Percentiles rank a stretch among this genome's conserved stretches.
Evolutionary conservation across 805 yeast genomes (phyloP).

Genomic region (Saccharomycopsis selenospora): DNA sequence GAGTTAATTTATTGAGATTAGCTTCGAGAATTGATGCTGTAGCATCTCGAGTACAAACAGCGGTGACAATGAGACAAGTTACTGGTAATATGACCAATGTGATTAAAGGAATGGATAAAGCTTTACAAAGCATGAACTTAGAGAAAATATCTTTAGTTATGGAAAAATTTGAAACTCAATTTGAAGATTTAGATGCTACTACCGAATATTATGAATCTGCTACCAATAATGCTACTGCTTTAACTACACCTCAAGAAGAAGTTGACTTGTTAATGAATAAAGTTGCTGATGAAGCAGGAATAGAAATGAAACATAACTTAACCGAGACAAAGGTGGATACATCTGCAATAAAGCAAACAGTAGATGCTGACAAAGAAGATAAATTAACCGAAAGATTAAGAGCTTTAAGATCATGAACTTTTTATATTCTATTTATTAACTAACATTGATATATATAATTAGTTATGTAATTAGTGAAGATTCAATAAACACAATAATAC

Average conservation of each 20-base stretch:
- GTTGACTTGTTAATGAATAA: slow-evolving; percentile 85
- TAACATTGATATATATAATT: too few species aligned
- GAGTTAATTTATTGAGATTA: slow-evolving; percentile 69
- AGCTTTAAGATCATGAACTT: slow-evolving; percentile 55
- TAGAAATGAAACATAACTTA: slow-evolving; percentile 82
- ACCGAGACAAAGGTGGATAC: slow-evolving; percentile 52
- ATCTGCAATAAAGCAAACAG: slow-evolving; percentile 32
- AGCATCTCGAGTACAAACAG: slow-evolving; percentile 92
- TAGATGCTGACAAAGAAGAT: slow-evolving; percentile 74
- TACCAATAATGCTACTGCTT: slow-evolving; percentile 80
- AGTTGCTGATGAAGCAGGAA: slow-evolving; percentile 96
- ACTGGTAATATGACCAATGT: slow-evolving; percentile 92
- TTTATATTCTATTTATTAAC: too few species aligned
- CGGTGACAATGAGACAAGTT: slow-evolving; percentile 94
- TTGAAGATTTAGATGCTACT: slow-evolving; percentile 91
- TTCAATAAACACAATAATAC: too few species aligned
- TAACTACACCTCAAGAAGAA: slow-evolving; percentile 89
- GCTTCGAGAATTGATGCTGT: slow-evolving; percentile 94
- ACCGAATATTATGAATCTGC: slow-evolving; percentile 90
- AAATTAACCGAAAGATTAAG: slow-evolving; percentile 78
- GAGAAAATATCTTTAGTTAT: slow-evolving; percentile 88
- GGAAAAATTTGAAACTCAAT: slow-evolving; percentile 96
- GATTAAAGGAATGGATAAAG: slow-evolving; percentile 93
- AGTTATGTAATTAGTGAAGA: too few species aligned
- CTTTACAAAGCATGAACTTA: slow-evolving; percentile 90